Base-by-base conservation (phyloP, 176 grass and related monocot species). In the Cenchrus americanus region DNA sequence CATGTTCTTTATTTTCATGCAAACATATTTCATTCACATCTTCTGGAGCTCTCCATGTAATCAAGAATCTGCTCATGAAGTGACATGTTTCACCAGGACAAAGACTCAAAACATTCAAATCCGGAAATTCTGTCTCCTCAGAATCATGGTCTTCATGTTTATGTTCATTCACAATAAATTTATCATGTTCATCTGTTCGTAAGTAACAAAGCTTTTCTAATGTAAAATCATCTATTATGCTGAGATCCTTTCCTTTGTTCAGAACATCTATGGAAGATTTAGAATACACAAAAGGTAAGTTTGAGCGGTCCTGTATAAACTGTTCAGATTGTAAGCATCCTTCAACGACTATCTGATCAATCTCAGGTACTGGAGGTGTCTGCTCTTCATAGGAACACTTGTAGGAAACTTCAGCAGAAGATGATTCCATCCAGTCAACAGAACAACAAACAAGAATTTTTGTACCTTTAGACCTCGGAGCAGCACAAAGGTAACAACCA, bases 401-500 rank as follows among this genome's bases (percentile, higher is more conserved):
- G 54, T 86, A 91, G 67, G 83, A 84, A 26, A 76, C 69, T 34
- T 80, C 82, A 63, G 77, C 73, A 54, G 69, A 84, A 71, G 82
- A 89, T 87, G 86, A 79, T 41, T 91, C 76, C 63, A 79, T 87
- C 48, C 80, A 88, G 50, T 91, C 88, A 82, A 81, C 82, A 78
- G 79, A 93, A 92, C 71, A 97, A 89, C 92, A 94, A 60, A 98
- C 70, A 21, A 93, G 60, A 61, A 98, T 71, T 90, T 94, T 94
- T 88, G 79, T 89, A 76, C 95, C 92, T 91, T 94, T 98, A 59
- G 92, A 94, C 87, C 52, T 91, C 48, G 95, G 95, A 82, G 80
- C 89, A 86, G 92, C 86, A 44, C 79, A 93, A 77, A 98, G 86
- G 66, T 86, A 87, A 89, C 95, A 94, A 77, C 95, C 95, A 91